These are phyloP conservation scores for Hymenotorrendiella dingleyae DNA, from an alignment of 2,329 filamentous ascomycete species.

Conservation along the genomic window DNA sequence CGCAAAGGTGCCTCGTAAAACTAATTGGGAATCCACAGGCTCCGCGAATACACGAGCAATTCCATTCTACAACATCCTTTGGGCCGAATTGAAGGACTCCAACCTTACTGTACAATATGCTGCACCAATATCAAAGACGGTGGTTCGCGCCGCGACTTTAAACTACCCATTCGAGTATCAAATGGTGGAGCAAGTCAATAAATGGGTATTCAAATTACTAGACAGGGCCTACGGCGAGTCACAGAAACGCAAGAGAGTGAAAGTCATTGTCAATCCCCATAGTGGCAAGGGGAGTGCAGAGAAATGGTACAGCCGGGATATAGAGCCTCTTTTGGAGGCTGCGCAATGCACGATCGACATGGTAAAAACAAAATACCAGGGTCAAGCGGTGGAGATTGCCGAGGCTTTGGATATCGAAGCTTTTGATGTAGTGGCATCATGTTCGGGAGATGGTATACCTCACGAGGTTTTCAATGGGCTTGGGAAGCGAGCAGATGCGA, in stretches of 20 bases:
- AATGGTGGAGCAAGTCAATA: slow-evolving; percentile 23
- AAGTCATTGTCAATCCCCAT: slow-evolving; percentile 86
- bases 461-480: slow-evolving; percentile 95
- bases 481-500: slow-evolving; percentile 68
- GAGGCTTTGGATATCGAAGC: slow-evolving; percentile 69
- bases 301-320: slow-evolving; percentile 67
- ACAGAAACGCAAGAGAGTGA: slow-evolving; percentile 68
- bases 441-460: slow-evolving; percentile 85
- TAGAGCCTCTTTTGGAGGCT: slow-evolving; percentile 76
- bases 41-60: slow-evolving; percentile 45
- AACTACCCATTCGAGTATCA: slow-evolving; percentile 47
- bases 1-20: slow-evolving; percentile 1
- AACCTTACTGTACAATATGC: slow-evolving; percentile 71
- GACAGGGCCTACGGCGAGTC: slow-evolving; percentile 64
- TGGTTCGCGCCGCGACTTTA: slow-evolving; percentile 55
- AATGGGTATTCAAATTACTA: slow-evolving; percentile 62
- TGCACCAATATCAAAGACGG: slow-evolving; percentile 49
- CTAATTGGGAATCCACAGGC: slow-evolving; percentile 19
- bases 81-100: slow-evolving; percentile 60
- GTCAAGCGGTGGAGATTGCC: slow-evolving; percentile 74
- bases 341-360: slow-evolving; percentile 73
- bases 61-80: slow-evolving; percentile 78
- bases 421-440: slow-evolving; percentile 81
- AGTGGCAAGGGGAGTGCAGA: slow-evolving; percentile 75
- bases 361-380: slow-evolving; percentile 62